Base-by-base conservation (phyloP, 2,329 filamentous ascomycete species). In the Nannizziopsis arthrosporioides region DNA sequence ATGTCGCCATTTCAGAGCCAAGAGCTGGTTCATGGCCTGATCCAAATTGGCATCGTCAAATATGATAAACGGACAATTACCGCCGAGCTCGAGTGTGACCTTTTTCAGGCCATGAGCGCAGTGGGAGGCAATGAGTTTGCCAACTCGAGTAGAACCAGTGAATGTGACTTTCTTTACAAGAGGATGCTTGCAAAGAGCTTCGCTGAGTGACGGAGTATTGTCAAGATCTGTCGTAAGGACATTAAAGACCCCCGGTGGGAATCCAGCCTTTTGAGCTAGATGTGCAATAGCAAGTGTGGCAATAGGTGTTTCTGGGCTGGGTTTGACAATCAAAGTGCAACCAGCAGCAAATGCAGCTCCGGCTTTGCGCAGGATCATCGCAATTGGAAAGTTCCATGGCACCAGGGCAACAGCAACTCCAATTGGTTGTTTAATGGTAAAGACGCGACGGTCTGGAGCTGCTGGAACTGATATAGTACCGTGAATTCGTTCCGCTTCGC, bases 381-480 rank as follows among this genome's bases (percentile, higher is more conserved):
- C 82, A 2, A 81, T 78, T 10, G 83, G 83, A 59, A 93, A 93
- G 68, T 94, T 93, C 87, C 86, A 92, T 64, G 87, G 87, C 8
- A 85, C 88, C 53, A 93, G 86, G 44, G 92, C 70, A 2, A 82
- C 86, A 59, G 82, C 85, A 11, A 93, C 86, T 46, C 86, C 87
- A 12, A 94, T 78, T 0, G 87, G 86, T 66, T 94, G 84, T 68
- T 85, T 88, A 61, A 86, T 68, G 0, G 85, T 92, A 56, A 82
- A 77, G 14, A 92, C 78, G 47, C 86, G 75, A 65, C 90, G 89
- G 3, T 79, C 81, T 0, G 82, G 73, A 1, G 83, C 71, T 5
- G 76, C 80, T 10, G 83, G 74, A 10, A 81, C 79, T 55, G 90
- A 87, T 12, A 81, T 83, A 56, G 85, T 80, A 48, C 87, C 87